Percentiles rank a stretch among this genome's conserved stretches.
Conservation (phyloP, 306 rosid species). For the Astragalus glycyphyllos region DNA sequence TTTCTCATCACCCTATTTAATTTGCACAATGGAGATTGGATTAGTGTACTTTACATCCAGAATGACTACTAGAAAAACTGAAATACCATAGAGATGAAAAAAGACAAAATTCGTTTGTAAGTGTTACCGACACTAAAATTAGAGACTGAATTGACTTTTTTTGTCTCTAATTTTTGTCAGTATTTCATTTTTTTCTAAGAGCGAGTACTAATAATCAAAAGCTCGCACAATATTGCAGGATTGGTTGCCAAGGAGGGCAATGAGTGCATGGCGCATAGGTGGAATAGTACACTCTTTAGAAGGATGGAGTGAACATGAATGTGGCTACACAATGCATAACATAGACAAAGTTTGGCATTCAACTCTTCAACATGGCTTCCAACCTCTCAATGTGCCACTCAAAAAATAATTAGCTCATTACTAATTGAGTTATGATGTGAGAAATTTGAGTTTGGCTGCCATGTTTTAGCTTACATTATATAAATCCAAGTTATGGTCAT, state of each 20-base stretch:
- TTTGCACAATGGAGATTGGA: no score
- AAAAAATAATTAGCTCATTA: slow-evolving; percentile 25
- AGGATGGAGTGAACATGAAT: slow-evolving; percentile 74
- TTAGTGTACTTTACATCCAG: no score
- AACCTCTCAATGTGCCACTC: slow-evolving; percentile 43
- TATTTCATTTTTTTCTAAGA: no score
- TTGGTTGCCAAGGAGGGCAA: slow-evolving; percentile 79
- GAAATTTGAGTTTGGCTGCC: neutral
- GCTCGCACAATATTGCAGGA: slow-evolving; percentile 35
- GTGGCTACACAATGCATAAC: slow-evolving; percentile 54
- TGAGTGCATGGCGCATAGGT: slow-evolving; percentile 87
- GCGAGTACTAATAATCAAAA: no score
- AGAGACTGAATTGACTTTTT: no score
- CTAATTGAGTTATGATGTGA: neutral
- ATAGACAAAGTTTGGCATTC: slow-evolving; percentile 68
- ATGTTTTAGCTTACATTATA: neutral
- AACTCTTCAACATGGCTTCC: slow-evolving; percentile 75
- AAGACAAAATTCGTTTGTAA: no score
- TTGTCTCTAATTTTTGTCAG: no score
- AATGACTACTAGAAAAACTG: no score
- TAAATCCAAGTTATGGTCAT: neutral
- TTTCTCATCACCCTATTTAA: neutral
- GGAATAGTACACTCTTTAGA: slow-evolving; percentile 71
- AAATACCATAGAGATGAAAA: no score
- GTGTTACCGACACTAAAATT: no score